Evolutionary conservation across 2,329 filamentous ascomycete genomes (phyloP).

Genomic region (Diaporthe sp.): DNA sequence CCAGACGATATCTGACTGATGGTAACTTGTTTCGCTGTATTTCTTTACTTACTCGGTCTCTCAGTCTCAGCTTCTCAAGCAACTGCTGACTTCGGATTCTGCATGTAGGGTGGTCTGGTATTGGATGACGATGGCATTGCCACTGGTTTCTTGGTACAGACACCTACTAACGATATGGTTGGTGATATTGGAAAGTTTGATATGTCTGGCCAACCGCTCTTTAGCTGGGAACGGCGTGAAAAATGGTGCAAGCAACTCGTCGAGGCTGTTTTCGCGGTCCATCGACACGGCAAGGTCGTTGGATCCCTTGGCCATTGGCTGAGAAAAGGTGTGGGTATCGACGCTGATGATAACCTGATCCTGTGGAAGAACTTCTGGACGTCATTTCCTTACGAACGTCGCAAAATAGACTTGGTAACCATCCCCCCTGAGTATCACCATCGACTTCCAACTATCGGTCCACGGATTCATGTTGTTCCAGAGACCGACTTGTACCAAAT

Average conservation of each 20-base stretch:
- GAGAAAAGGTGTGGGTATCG: neutral
- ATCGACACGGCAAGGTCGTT: neutral
- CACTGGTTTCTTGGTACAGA: neutral
- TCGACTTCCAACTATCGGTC: neutral
- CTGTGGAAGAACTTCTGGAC: neutral
- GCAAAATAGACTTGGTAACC: neutral
- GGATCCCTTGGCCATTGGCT: neutral
- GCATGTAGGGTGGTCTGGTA: neutral
- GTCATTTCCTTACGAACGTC: neutral
- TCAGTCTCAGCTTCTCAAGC: neutral
- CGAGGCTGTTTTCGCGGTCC: neutral
- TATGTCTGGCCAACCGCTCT: neutral
- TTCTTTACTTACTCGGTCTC: neutral
- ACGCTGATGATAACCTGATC: neutral
- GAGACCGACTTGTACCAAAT: neutral
- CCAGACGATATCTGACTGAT: neutral
- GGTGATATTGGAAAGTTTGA: neutral
- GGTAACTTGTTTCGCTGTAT: neutral
- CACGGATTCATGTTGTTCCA: neutral
- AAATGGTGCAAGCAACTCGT: neutral
- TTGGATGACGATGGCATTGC: neutral
- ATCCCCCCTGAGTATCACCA: neutral
- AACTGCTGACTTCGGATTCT: neutral
- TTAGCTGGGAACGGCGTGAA: neutral
- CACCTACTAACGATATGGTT: neutral